Conservation (phyloP, 2,329 filamentous ascomycete genomes). For the Paramyrothecium roridum region DNA sequence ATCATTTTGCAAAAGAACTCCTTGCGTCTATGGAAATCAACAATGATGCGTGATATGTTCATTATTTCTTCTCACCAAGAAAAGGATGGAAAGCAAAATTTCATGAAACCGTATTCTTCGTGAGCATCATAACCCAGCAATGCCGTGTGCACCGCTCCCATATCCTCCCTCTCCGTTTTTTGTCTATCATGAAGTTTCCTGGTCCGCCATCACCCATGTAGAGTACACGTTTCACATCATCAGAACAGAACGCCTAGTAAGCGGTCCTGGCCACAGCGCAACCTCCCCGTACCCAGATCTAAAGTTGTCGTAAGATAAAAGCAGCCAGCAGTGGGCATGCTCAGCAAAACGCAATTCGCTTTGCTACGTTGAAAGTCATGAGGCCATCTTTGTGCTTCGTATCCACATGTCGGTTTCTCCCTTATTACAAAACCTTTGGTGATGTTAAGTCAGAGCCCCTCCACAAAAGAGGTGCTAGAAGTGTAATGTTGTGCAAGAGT, state of each 20-base stretch:
- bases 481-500: slow-evolving; percentile 5
- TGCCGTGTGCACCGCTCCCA: background rate
- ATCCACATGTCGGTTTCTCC: slow-evolving; percentile 1
- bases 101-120: background rate
- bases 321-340: background rate
- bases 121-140: slow-evolving; percentile 8
- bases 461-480: background rate
- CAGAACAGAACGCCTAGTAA: background rate
- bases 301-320: background rate
- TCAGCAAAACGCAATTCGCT: background rate
- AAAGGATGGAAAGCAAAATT: background rate
- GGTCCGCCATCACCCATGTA: background rate
- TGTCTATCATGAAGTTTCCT: background rate
- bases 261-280: background rate
- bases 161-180: background rate
- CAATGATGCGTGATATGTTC: background rate
- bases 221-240: background rate
- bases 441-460: background rate
- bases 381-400: background rate
- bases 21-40: background rate
- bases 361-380: no score
- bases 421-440: background rate
- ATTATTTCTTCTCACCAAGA: background rate
- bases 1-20: background rate
- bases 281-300: background rate